Conservation (phyloP, 2,329 filamentous ascomycete species). For the Paecilomyces niveus region DNA sequence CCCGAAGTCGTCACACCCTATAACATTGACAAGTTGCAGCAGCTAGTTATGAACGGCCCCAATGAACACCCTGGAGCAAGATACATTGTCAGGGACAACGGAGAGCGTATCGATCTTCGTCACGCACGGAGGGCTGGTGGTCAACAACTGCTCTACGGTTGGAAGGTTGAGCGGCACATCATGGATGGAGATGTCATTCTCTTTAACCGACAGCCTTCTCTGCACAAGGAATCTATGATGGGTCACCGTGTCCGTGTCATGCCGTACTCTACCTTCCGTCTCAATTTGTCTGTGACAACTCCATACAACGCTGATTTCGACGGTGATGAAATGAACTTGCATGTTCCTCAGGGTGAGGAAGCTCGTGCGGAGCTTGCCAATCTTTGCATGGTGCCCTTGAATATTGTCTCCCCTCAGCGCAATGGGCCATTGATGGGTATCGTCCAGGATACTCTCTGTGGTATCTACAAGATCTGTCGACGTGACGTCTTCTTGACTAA, state of each 20-base stretch:
- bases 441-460: conserved; percentile 93
- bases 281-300: conserved; percentile 95
- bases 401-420: conserved; percentile 95
- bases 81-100: conserved; percentile 90
- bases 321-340: conserved; percentile 99
- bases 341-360: conserved; percentile 96
- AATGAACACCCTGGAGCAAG: conserved; percentile 93
- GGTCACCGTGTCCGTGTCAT: conserved; percentile 95
- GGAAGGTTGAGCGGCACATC: conserved; percentile 97
- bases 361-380: conserved; percentile 90
- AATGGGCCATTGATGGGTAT: conserved; percentile 99
- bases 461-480: conserved; percentile 93
- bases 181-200: conserved; percentile 96
- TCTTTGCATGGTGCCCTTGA: conserved; percentile 93
- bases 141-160: conserved; percentile 87
- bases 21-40: conserved; percentile 89
- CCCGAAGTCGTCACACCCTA: conserved; percentile 96
- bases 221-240: conserved; percentile 99
- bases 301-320: conserved; percentile 99
- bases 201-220: conserved; percentile 97
- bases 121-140: conserved; percentile 77
- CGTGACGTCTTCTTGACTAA: conserved; percentile 86
- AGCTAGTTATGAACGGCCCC: conserved; percentile 85
- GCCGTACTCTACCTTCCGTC: conserved; percentile 96
- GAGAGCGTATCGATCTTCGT: conserved; percentile 87